phyloP scores from a whole-genome alignment of 140 eudicot genomes.

The Ambrosia hybrid region DNA sequence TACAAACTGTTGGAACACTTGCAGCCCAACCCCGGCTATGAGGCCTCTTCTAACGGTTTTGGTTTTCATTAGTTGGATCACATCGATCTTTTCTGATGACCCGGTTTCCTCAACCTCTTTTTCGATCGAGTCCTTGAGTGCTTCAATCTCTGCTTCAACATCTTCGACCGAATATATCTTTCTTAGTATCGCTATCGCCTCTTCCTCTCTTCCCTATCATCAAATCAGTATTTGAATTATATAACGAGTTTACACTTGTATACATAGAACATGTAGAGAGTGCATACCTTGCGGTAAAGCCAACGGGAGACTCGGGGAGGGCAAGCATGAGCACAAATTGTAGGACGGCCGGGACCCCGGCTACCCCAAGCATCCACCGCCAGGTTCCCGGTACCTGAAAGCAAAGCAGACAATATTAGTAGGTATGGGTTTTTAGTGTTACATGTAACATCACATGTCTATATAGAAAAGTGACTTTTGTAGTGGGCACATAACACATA shows the following conservation, averaged over 20 bases:
- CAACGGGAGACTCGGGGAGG: conserved; percentile 67
- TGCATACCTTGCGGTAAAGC: conserved; percentile 55
- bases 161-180: conserved; percentile 46
- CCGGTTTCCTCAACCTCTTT: conserved; percentile 43
- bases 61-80: conserved; percentile 37
- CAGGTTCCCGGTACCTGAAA: conserved; percentile 55
- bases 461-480: background rate
- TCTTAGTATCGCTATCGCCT: conserved; percentile 43
- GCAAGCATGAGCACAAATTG: conserved; percentile 54
- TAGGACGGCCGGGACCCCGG: conserved; percentile 56
- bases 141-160: conserved; percentile 47
- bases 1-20: conserved; percentile 66
- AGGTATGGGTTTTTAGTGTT: background rate
- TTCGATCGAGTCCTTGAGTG: conserved; percentile 55
- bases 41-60: conserved; percentile 59
- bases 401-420: background rate
- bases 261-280: background rate
- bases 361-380: conserved; percentile 68
- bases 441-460: background rate
- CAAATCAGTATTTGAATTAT: too few relatives aligned
- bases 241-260: too few relatives aligned
- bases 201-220: conserved; percentile 52
- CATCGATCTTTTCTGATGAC: conserved; percentile 37
- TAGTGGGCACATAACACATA: background rate
- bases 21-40: conserved; percentile 56